Evolutionary conservation across 179 eudicot genomes (phyloP).

Genomic region (Heliamphora pulchella): DNA sequence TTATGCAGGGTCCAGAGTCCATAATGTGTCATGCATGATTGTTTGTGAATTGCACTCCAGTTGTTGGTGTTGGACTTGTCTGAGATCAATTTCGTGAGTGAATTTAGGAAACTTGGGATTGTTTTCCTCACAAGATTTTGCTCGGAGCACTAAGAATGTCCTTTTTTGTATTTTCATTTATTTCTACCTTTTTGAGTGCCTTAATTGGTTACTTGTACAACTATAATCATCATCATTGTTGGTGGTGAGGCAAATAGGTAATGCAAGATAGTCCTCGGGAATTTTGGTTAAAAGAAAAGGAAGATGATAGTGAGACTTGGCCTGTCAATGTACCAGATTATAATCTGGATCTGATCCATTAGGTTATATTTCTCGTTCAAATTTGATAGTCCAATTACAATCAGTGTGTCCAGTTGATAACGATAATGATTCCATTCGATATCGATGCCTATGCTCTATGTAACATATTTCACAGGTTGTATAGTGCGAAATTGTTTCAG

Average conservation of each 20-base stretch:
- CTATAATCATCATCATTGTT: neutral
- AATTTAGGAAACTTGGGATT: neutral
- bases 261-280: neutral
- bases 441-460: too few species aligned
- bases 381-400: neutral
- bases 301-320: neutral
- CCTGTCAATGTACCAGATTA: neutral
- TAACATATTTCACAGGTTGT: too few species aligned
- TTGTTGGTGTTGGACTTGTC: neutral
- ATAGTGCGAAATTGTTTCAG: too few species aligned
- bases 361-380: neutral
- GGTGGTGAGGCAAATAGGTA: neutral
- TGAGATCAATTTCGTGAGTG: neutral
- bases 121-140: conserved; percentile 3
- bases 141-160: neutral
- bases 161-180: neutral
- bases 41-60: neutral
- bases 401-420: neutral
- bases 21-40: neutral
- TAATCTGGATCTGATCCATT: neutral
- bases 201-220: neutral
- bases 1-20: neutral
- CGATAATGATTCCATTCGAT: neutral
- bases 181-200: neutral
- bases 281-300: neutral